phyloP scores from a whole-genome alignment of 2,329 filamentous ascomycete genomes.

The Xylaria sp. region DNA sequence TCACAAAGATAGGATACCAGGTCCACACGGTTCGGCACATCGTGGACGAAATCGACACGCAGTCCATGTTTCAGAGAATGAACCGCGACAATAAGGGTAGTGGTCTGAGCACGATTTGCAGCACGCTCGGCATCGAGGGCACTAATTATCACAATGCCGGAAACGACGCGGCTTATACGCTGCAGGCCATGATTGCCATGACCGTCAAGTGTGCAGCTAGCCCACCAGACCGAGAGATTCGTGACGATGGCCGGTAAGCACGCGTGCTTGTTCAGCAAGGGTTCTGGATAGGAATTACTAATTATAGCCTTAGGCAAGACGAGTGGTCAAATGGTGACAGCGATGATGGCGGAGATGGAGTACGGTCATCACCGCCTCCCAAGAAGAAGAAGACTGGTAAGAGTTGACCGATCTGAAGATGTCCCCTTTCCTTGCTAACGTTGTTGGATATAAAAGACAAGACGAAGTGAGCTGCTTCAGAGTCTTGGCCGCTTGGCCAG shows the following conservation, averaged over 20 bases:
- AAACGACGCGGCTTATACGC: conserved; percentile 77
- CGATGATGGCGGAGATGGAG: conserved; percentile 28
- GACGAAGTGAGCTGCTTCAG: too few relatives aligned
- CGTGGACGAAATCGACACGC: conserved; percentile 66
- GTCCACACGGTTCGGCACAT: conserved; percentile 49
- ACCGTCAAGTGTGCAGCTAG: conserved; percentile 36
- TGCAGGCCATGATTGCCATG: conserved; percentile 66
- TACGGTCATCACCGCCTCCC: conserved; percentile 18
- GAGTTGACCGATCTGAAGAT: not conserved
- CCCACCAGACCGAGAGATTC: conserved; percentile 7
- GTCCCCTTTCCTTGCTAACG: not conserved
- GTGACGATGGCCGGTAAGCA: conserved; percentile 6
- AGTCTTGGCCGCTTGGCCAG: not conserved
- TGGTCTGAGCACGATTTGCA: conserved; percentile 57
- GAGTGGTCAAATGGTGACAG: conserved; percentile 33
- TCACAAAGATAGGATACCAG: conserved; percentile 60
- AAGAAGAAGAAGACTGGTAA: not conserved
- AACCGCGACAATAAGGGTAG: conserved; percentile 47
- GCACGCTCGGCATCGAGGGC: conserved; percentile 56
- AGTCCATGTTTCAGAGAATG: conserved; percentile 61
- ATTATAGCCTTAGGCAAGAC: conserved; percentile 16
- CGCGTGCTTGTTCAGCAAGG: not conserved
- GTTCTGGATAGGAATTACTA: conserved; percentile 5
- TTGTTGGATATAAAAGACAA: not conserved
- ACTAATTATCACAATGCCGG: conserved; percentile 78